Evolutionary conservation across 345 rosid genomes (phyloP).

Genomic region (Aquilaria malaccensis): DNA sequence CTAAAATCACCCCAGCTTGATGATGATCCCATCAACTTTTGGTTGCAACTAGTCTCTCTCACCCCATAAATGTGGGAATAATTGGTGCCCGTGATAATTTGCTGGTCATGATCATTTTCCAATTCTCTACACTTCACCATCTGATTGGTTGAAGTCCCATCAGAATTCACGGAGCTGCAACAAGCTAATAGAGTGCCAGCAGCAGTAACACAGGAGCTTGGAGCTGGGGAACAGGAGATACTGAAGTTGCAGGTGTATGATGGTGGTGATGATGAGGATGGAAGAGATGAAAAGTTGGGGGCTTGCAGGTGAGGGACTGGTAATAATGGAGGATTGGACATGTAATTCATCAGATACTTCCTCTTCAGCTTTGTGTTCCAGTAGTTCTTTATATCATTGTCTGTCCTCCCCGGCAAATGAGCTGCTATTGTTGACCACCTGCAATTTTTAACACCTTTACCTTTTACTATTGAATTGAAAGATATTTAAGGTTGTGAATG

Average conservation of each 20-base stretch:
- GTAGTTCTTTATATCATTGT: conserved; percentile 84
- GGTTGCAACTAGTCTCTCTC: conserved; percentile 14
- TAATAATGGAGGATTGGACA: conserved; percentile 14
- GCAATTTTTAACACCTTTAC: conserved; percentile 6
- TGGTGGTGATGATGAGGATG: conserved; percentile 18
- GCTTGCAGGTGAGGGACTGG: conserved; percentile 11
- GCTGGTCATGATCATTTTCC: conserved; percentile 1
- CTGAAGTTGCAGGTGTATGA: conserved; percentile 24
- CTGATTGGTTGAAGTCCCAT: conserved; percentile 31
- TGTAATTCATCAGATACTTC: conserved; percentile 41
- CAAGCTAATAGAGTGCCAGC: conserved; percentile 24
- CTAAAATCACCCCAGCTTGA: conserved; percentile 5
- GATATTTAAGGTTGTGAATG: not conserved
- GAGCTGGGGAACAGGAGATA: conserved; percentile 15
- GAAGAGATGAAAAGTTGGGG: conserved; percentile 23
- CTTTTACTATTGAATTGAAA: no score
- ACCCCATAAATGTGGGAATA: conserved; percentile 8
- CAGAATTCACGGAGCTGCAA: conserved; percentile 45
- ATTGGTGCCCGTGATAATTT: conserved; percentile 18
- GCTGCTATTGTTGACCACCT: conserved; percentile 90
- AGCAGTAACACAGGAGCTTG: conserved; percentile 24
- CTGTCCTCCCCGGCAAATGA: conserved; percentile 85
- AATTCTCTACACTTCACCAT: conserved; percentile 16
- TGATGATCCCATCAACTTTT: conserved; percentile 14
- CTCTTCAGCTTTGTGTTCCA: conserved; percentile 96